Evolutionary conservation across 345 rosid genomes (phyloP), one percentile per base, ranked within the genome.

Genomic region (Moringa oleifera): DNA sequence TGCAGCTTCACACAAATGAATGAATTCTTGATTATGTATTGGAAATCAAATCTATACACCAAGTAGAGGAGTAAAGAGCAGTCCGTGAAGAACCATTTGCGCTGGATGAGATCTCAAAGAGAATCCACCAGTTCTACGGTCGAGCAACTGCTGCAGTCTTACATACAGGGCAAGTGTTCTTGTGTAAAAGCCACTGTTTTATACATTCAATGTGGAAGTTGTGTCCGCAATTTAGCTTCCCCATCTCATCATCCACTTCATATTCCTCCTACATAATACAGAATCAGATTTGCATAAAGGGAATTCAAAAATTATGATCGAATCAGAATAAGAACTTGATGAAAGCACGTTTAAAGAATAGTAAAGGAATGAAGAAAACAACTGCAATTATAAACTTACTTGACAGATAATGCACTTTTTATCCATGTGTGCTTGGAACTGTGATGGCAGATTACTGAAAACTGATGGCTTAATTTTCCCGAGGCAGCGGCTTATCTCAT

Each of bases 251-350:
- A 16, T 79, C 82, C 53, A 45, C 76, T 74, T 81, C 92, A 3
- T 76, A 94, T 60, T 88, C 99, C 74, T 94, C 97, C 96, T 90
- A 81, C 46, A n/a, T n/a, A n/a, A n/a, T n/a, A n/a, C n/a, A n/a
- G n/a, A n/a, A n/a, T n/a, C n/a, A n/a, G n/a, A 18, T 51, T 23
- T 21, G 53, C 23, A 33, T 25, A 18, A 54, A 20, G 51, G n/a
- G n/a, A n/a, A n/a, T n/a, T n/a, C n/a, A n/a, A 50, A 6, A 59
- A 41, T n/a, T 28, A 28, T 2, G 8, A 2, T 28, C 8, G 10
- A 63, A 57, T 23, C 19, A 9, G 41, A 54, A 45, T 47, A 21
- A 31, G 6, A n/a, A 62, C 41, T 22, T 62, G 55, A 31, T 0
- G 61, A 23, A 9, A 18, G 15, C 0, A 24, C 16, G 22, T 13